These are phyloP conservation scores for Chaetoceros tenuissimus DNA, from an alignment of 108 stramenopile genomes.

Conservation along the genomic window DNA sequence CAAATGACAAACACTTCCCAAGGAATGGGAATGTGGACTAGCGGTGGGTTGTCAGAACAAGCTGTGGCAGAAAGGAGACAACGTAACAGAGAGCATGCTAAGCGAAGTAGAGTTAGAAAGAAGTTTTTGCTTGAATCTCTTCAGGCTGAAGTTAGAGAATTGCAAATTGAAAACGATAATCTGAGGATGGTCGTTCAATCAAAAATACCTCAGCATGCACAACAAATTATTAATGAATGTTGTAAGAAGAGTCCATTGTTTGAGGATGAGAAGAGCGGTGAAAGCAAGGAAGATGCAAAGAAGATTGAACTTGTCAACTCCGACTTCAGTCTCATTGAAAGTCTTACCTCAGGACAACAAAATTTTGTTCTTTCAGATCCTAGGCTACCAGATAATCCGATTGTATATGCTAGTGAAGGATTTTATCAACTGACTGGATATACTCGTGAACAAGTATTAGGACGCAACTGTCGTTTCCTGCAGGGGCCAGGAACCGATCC, in stretches of 20 bases:
- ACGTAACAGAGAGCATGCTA: constrained; percentile 96
- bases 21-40: constrained; percentile 4
- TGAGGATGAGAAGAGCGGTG: constrained; percentile 13
- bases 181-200: constrained; percentile 72
- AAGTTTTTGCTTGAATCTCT: constrained; percentile 97
- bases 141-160: constrained; percentile 80
- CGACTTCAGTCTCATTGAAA: constrained; percentile 76
- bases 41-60: constrained; percentile 21
- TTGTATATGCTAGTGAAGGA: constrained; percentile 84
- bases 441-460: constrained; percentile 84
- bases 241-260: constrained; percentile 66
- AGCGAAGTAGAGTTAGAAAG: constrained; percentile 93
- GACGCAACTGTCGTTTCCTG: constrained; percentile 97
- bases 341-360: constrained; percentile 73
- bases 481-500: constrained; percentile 94
- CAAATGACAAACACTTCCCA: background rate
- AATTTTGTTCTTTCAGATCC: constrained; percentile 93
- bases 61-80: constrained; percentile 72
- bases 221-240: constrained; percentile 70
- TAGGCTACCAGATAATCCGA: constrained; percentile 95
- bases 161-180: constrained; percentile 87
- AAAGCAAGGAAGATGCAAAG: constrained; percentile 8
- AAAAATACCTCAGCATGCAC: constrained; percentile 71
- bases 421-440: constrained; percentile 96
- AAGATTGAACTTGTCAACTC: constrained; percentile 43